Percentiles rank a stretch among this genome's conserved stretches.
Conservation (phyloP, 305 asterid species). For the Andrographis paniculata region DNA sequence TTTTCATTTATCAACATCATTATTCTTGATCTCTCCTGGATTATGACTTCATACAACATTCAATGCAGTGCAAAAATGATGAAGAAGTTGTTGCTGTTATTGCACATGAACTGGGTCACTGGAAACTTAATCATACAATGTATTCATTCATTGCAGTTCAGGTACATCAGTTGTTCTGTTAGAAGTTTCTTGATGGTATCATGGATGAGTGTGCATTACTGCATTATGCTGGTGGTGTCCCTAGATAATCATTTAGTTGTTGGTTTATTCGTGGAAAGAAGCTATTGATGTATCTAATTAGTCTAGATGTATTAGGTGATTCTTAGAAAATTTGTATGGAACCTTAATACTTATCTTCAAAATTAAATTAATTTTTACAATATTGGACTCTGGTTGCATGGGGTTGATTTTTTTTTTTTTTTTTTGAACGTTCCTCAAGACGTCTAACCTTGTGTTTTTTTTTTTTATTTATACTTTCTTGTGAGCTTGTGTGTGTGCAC, state of each 20-base stretch:
- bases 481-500: too few species aligned
- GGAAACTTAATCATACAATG: conserved; percentile 94
- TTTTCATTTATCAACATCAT: background rate
- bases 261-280: background rate
- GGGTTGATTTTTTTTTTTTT: too few species aligned
- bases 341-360: conserved; percentile 4
- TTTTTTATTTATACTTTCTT: too few species aligned
- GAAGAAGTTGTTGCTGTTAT: conserved; percentile 98
- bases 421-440: background rate
- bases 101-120: conserved; percentile 98
- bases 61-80: conserved; percentile 73
- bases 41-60: conserved; percentile 13
- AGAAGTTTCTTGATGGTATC: conserved; percentile 5
- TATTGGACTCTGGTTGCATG: too few species aligned
- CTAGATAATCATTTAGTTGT: conserved; percentile 10
- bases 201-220: too few species aligned
- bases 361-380: too few species aligned
- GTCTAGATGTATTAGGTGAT: too few species aligned
- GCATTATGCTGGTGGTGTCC: conserved; percentile 4
- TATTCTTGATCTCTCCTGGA: background rate
- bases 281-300: too few species aligned
- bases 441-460: too few species aligned
- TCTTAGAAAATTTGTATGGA: background rate
- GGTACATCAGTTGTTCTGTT: conserved; percentile 36
- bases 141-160: conserved; percentile 89